Base-by-base conservation (phyloP, 2,329 filamentous ascomycete species). In the Aspergillus hortae region DNA sequence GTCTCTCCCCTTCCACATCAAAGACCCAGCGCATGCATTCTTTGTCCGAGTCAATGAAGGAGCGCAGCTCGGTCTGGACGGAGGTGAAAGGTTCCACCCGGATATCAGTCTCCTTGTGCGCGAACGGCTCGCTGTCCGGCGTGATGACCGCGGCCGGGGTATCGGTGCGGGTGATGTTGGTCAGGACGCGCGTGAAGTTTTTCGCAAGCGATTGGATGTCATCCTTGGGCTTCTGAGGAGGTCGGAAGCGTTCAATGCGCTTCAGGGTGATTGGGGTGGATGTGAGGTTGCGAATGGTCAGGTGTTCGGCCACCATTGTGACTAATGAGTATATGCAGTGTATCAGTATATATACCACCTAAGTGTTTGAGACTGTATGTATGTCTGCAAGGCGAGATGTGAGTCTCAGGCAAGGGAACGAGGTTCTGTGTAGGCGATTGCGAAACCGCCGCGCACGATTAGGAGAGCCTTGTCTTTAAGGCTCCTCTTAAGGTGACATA, bases 251-350 rank as follows among this genome's bases (percentile, higher is more conserved):
- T 74, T 95, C 88, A 53, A 92, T 77, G 54, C 78, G 70, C 69
- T 85, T 86, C 61, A 96, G 80, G 60, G 86, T 83, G 50, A 96
- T 76, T n/a, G 84, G 79, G 45, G 82, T 85, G 52, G 82, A 77
- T 42, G 89, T 92, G 58, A 95, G 76, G 70, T 96, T 96, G 63
- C 92, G 90, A 63, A 96, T 83, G 4, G 82, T 88, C 60, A 96
- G 75, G 30, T 64, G 53, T 51, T 73, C 64, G 38, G 70, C 70
- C 44, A 67, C 69, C 72, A 75, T 61, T 44, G 42, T 54, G 21
- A 47, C 25, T 17, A 7, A 33, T 19, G 42, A 43, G 44, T 32
- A 14, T 44, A 44, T 15, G 19, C 12, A 33, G 30, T 35, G 44
- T 38, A 38, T 30, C 27, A 30, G 11, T 30, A 27, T 27, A 9